These are phyloP conservation scores for Pichia paraexigua DNA, from an alignment of 805 yeast species.

Conservation along the genomic window DNA sequence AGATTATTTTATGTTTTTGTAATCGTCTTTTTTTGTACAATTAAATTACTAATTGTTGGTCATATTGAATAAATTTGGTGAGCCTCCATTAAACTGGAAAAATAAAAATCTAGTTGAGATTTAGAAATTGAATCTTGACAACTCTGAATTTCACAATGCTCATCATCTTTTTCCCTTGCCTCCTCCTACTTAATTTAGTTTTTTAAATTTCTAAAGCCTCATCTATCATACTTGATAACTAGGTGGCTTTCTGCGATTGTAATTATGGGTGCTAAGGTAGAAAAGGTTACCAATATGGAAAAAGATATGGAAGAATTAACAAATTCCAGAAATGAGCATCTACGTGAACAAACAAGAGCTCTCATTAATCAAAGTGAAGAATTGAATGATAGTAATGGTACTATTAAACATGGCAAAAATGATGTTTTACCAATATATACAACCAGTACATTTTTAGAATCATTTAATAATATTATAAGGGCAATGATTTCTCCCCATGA, in stretches of 20 bases:
- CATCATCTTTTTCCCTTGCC: background rate
- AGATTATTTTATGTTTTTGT: too few relatives aligned
- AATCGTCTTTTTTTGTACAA: too few relatives aligned
- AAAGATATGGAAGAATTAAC: background rate
- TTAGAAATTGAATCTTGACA: background rate
- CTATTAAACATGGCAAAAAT: background rate
- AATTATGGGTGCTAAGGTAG: slow-evolving; percentile 1
- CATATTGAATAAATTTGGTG: too few relatives aligned
- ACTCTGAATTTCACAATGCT: background rate
- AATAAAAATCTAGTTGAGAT: background rate
- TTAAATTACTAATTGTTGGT: too few relatives aligned
- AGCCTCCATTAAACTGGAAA: too few relatives aligned
- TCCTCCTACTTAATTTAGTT: background rate
- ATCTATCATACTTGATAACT: background rate
- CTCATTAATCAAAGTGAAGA: slow-evolving; percentile 1
- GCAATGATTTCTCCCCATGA: slow-evolving; percentile 16
- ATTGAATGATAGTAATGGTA: background rate
- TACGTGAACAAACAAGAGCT: slow-evolving; percentile 10
- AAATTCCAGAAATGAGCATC: slow-evolving; percentile 3
- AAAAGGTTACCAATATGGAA: slow-evolving; percentile 7
- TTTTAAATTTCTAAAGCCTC: background rate
- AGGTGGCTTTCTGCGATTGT: background rate
- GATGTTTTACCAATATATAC: slow-evolving; percentile 9
- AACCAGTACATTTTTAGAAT: slow-evolving; percentile 13
- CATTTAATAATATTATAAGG: slow-evolving; percentile 16